Percentiles rank a stretch among this genome's conserved stretches.
Evolutionary conservation across 2,329 filamentous ascomycete genomes (phyloP).

Genomic region (Passalora sequoiae): DNA sequence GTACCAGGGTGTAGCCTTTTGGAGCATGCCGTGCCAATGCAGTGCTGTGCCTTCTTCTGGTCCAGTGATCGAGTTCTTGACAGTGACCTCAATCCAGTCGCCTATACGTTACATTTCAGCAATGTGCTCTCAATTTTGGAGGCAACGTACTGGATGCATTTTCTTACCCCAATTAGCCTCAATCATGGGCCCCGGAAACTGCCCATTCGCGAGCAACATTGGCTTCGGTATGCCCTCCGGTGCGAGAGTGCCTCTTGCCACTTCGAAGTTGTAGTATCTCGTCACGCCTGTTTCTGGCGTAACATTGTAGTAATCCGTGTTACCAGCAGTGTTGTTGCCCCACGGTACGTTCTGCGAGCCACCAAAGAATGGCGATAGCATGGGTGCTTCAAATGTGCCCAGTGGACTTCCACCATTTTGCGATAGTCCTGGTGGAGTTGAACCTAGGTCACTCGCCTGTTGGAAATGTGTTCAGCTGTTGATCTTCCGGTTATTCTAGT

Average conservation of each 20-base stretch:
- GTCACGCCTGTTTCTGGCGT: slow-evolving; percentile 27
- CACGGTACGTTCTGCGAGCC: slow-evolving; percentile 25
- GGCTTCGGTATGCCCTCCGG: slow-evolving; percentile 23
- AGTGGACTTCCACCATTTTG: slow-evolving; percentile 13
- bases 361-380: slow-evolving; percentile 14
- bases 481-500: too few relatives aligned
- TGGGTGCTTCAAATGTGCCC: slow-evolving; percentile 11
- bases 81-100: slow-evolving; percentile 33
- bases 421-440: slow-evolving; percentile 11
- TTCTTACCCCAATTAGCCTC: slow-evolving; percentile 37
- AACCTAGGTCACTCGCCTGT: neutral
- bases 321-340: slow-evolving; percentile 25
- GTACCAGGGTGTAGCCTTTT: slow-evolving; percentile 34
- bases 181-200: slow-evolving; percentile 25
- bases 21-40: slow-evolving; percentile 41
- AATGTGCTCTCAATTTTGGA: too few relatives aligned
- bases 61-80: slow-evolving; percentile 28
- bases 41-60: slow-evolving; percentile 34
- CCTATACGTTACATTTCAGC: too few relatives aligned
- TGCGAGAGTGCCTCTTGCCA: slow-evolving; percentile 18
- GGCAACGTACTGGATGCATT: too few relatives aligned
- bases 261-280: slow-evolving; percentile 25
- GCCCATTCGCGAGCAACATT: slow-evolving; percentile 23
- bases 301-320: slow-evolving; percentile 23
- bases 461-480: neutral